These are phyloP conservation scores for Solanum acaule DNA, from an alignment of 257 asterid genomes.

Conservation along the genomic window DNA sequence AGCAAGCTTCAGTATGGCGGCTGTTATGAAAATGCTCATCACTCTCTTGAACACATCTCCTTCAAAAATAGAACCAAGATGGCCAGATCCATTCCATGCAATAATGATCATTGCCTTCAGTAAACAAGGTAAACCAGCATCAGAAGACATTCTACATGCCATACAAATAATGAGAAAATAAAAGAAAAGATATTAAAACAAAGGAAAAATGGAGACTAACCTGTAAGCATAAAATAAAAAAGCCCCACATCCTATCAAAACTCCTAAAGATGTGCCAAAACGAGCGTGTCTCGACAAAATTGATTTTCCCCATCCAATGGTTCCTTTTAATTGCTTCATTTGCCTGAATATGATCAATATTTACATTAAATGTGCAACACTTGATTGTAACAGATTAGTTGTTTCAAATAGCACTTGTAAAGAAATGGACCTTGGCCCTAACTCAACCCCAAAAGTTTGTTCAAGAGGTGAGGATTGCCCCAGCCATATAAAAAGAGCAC, in stretches of 20 bases:
- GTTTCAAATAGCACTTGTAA: neutral
- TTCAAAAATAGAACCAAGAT: slow-evolving; percentile 41
- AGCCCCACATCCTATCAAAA: slow-evolving; percentile 94
- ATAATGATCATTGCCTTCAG: slow-evolving; percentile 88
- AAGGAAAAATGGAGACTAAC: slow-evolving; percentile 22
- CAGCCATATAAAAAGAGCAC: neutral
- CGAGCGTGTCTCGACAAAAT: slow-evolving; percentile 90
- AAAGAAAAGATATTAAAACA: neutral
- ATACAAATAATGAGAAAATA: neutral
- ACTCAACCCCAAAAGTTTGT: neutral
- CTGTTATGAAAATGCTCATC: slow-evolving; percentile 87
- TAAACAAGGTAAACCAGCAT: slow-evolving; percentile 2
- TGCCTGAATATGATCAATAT: slow-evolving; percentile 38
- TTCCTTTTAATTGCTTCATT: slow-evolving; percentile 36
- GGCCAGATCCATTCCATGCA: slow-evolving; percentile 85
- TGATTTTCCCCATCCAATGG: slow-evolving; percentile 81
- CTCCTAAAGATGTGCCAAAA: slow-evolving; percentile 89
- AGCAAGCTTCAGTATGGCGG: slow-evolving; percentile 74
- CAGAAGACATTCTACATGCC: slow-evolving; percentile 1
- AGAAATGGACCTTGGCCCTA: neutral
- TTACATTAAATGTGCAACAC: neutral
- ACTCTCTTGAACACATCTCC: slow-evolving; percentile 72
- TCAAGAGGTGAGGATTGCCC: neutral
- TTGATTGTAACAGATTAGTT: neutral
- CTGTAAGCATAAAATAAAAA: slow-evolving; percentile 77